phyloP scores from a whole-genome alignment of 192 early-diverging fungal genomes.

The Gaertneriomyces sp. region DNA sequence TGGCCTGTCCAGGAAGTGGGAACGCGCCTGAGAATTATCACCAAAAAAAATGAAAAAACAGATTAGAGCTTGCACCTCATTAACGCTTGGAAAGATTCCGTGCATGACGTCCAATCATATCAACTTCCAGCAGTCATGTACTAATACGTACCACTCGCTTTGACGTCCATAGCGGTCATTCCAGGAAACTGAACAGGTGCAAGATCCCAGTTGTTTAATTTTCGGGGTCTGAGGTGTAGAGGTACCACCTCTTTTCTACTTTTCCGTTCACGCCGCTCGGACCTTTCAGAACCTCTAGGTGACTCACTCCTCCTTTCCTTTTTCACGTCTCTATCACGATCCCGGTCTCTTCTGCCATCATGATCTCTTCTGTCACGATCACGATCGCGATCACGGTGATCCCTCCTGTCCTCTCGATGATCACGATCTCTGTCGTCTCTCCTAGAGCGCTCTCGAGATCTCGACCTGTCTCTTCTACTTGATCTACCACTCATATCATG shows the following conservation, averaged over 20 bases:
- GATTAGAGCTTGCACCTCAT: no score
- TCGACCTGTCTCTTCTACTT: slow-evolving; percentile 9
- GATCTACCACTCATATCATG: no score
- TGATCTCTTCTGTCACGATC: slow-evolving; percentile 42
- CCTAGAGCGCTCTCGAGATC: slow-evolving; percentile 12
- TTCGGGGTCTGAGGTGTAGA: slow-evolving; percentile 70
- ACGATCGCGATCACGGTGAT: slow-evolving; percentile 52
- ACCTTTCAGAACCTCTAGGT: slow-evolving; percentile 19
- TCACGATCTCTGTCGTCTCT: slow-evolving; percentile 38
- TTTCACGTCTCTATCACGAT: slow-evolving; percentile 42
- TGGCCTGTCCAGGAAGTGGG: slow-evolving; percentile 68
- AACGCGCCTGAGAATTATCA: slow-evolving; percentile 55
- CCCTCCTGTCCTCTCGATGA: slow-evolving; percentile 37
- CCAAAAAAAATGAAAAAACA: slow-evolving; percentile 1
- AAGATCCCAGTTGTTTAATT: slow-evolving; percentile 90
- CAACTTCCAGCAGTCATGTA: no score
- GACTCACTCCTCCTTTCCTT: slow-evolving; percentile 40
- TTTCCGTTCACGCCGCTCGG: slow-evolving; percentile 9
- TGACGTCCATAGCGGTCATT: slow-evolving; percentile 80
- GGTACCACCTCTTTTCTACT: slow-evolving; percentile 51
- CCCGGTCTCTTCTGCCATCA: slow-evolving; percentile 33
- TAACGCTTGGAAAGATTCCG: no score
- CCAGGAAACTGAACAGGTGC: slow-evolving; percentile 85
- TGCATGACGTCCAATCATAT: no score
- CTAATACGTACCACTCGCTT: slow-evolving; percentile 79